A percentile compares a stretch with the other conserved stretches of the same genome.
Conservation (phyloP, 257 asterid species). For the Lycium barbarum region DNA sequence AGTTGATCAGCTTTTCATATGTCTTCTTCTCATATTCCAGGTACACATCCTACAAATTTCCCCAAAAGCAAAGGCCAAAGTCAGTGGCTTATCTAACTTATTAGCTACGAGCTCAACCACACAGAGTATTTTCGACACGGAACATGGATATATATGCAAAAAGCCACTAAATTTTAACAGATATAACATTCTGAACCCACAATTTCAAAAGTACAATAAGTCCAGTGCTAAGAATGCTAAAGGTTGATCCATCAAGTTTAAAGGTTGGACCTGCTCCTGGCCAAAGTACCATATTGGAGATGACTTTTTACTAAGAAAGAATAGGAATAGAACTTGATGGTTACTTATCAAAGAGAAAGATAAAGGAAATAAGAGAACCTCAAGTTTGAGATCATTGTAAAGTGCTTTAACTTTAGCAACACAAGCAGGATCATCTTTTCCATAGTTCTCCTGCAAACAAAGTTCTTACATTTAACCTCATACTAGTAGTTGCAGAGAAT, state of each 20-base stretch:
- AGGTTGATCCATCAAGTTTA: neutral
- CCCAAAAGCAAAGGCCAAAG: neutral
- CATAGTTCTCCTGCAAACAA: conserved; percentile 50
- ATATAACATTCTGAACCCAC: neutral
- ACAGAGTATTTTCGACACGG: neutral
- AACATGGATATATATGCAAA: neutral
- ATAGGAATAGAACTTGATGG: neutral
- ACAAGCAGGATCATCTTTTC: conserved; percentile 45
- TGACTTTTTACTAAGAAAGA: neutral
- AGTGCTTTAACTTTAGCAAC: conserved; percentile 48
- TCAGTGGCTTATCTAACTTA: neutral
- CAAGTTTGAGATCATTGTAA: conserved; percentile 45
- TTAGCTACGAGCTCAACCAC: neutral
- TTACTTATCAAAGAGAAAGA: neutral
- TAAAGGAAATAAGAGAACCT: conserved; percentile 33
- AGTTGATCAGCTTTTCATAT: conserved; percentile 38
- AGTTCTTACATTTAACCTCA: neutral
- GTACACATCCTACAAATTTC: conserved; percentile 38
- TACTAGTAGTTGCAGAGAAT: neutral
- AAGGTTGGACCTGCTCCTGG: neutral
- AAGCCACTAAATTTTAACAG: neutral
- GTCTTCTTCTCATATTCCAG: conserved; percentile 47
- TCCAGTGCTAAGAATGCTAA: neutral
- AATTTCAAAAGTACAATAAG: neutral
- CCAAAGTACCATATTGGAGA: neutral